Evolutionary conservation across 2,329 filamentous ascomycete genomes (phyloP).

Genomic region (Diplodia corticola): DNA sequence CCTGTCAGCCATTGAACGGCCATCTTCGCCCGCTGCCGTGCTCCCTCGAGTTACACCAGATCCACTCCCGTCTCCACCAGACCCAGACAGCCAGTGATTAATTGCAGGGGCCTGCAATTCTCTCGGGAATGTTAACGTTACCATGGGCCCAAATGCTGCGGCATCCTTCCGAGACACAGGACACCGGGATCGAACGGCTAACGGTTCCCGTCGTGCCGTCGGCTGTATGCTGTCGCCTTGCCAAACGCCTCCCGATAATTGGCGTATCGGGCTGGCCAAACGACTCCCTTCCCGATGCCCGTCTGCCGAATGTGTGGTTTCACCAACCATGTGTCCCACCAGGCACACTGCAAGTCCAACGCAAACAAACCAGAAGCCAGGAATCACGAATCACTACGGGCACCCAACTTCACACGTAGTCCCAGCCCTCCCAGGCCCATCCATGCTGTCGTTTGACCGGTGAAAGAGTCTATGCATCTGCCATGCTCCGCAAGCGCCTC

Average conservation of each 20-base stretch:
- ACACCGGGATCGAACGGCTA: conserved; percentile 6
- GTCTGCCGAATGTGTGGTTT: neutral
- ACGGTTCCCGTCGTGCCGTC: neutral
- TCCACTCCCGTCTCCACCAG: conserved; percentile 8
- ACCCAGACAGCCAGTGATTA: neutral
- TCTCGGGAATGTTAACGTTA: conserved; percentile 10
- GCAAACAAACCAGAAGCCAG: neutral
- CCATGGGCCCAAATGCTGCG: conserved; percentile 7
- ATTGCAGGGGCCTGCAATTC: neutral
- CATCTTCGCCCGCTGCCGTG: neutral
- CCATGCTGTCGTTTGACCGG: neutral
- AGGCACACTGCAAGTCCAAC: neutral
- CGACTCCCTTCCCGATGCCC: neutral
- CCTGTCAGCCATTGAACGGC: neutral
- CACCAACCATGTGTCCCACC: neutral
- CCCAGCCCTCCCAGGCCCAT: neutral
- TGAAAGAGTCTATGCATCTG: neutral
- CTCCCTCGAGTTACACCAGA: neutral
- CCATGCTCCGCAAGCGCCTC: neutral
- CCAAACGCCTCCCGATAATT: neutral
- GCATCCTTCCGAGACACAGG: conserved; percentile 9
- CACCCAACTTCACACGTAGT: neutral
- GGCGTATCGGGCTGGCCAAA: neutral
- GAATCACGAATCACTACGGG: neutral
- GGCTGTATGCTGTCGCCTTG: conserved; percentile 8